phyloP scores from a whole-genome alignment of 1,139 yeast species.

The Hanseniaspora sp. region DNA sequence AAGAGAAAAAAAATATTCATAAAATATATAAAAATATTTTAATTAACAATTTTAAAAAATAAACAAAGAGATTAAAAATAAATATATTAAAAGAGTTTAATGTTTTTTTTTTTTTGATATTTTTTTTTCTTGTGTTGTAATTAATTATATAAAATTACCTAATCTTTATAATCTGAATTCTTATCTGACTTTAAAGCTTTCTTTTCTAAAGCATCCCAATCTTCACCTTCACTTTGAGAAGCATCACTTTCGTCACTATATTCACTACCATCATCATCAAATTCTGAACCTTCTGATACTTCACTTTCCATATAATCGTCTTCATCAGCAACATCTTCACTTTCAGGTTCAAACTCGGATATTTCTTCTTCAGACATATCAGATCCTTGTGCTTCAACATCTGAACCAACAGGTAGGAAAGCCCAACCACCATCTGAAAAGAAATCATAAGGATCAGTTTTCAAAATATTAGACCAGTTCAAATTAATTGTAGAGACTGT shows the following conservation, averaged over 20 bases:
- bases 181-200: constrained; percentile 45
- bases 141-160: background rate
- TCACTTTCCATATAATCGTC: constrained; percentile 59
- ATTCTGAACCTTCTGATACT: constrained; percentile 41
- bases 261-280: constrained; percentile 33
- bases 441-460: constrained; percentile 92
- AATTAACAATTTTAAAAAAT: too few relatives aligned
- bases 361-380: constrained; percentile 38
- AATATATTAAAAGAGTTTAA: too few relatives aligned
- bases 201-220: constrained; percentile 64
- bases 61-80: too few relatives aligned
- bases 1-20: too few relatives aligned
- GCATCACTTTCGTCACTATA: constrained; percentile 35
- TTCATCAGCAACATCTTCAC: constrained; percentile 33
- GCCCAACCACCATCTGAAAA: constrained; percentile 95
- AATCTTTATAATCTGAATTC: constrained; percentile 28
- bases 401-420: constrained; percentile 66
- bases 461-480: constrained; percentile 94
- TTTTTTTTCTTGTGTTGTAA: background rate
- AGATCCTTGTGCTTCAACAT: constrained; percentile 51
- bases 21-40: too few relatives aligned
- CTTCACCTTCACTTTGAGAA: constrained; percentile 52
- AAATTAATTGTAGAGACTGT: constrained; percentile 92
- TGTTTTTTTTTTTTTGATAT: background rate
- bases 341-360: constrained; percentile 31